phyloP scores from a whole-genome alignment of 345 rosid species.

The Kandelia obovata region DNA sequence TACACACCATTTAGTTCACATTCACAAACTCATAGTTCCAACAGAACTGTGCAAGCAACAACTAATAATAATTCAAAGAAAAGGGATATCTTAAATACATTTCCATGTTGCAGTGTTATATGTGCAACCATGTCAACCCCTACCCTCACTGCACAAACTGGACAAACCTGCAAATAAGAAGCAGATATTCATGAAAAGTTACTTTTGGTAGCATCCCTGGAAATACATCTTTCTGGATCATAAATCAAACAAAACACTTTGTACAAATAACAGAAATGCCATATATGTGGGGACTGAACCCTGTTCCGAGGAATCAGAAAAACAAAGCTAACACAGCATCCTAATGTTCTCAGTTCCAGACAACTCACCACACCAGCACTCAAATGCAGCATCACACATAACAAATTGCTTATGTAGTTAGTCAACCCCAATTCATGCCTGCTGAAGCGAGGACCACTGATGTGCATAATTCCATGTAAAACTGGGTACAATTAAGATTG shows the following conservation, averaged over 20 bases:
- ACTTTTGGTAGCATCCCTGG: neutral
- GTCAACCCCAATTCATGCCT: neutral
- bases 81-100: constrained; percentile 91
- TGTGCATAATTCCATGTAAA: neutral
- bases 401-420: neutral
- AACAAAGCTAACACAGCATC: neutral
- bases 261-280: neutral
- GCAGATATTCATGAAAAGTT: constrained; percentile 4
- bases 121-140: constrained; percentile 96
- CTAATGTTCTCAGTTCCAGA: neutral
- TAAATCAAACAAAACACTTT: too few species aligned
- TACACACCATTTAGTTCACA: neutral
- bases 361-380: neutral
- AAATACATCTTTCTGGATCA: too few species aligned
- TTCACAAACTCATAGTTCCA: neutral
- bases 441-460: neutral
- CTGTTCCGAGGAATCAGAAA: neutral
- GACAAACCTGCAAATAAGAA: constrained; percentile 69
- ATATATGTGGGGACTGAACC: neutral
- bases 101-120: constrained; percentile 87
- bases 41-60: neutral
- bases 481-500: neutral
- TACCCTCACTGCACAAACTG: constrained; percentile 83
- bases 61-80: constrained; percentile 2
- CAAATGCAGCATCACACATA: neutral